A percentile compares a stretch with the other conserved stretches of the same genome.
Evolutionary conservation across 768 basidiomycete genomes (phyloP).

Genomic region (Arthromyces matolae): DNA sequence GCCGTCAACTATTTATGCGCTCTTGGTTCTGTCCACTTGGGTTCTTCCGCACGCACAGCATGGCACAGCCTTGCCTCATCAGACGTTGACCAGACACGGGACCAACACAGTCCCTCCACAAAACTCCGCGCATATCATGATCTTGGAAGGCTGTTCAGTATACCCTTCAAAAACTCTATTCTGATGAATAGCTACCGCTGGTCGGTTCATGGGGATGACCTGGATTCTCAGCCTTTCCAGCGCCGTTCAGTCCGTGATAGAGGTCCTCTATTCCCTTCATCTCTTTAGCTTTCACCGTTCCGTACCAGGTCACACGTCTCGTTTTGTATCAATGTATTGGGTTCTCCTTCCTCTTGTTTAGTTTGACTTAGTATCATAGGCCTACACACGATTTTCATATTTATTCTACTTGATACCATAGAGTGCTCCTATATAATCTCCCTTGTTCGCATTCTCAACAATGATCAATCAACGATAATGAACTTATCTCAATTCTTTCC

Average conservation of each 20-base stretch:
- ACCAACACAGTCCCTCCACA: background rate
- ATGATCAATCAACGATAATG: too few relatives aligned
- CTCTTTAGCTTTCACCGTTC: background rate
- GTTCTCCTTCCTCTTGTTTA: background rate
- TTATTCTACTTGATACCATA: slow-evolving; percentile 3
- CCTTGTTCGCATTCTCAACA: too few relatives aligned
- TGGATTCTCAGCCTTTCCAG: background rate
- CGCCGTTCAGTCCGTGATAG: too few relatives aligned
- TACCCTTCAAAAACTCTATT: slow-evolving; percentile 1
- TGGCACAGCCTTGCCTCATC: background rate
- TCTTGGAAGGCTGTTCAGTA: background rate
- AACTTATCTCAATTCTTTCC: background rate
- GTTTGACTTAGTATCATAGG: background rate
- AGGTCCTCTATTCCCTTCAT: background rate
- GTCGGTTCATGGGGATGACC: slow-evolving; percentile 6
- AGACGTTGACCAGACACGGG: background rate
- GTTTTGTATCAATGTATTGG: background rate
- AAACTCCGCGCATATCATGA: background rate
- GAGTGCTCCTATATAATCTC: slow-evolving; percentile 11
- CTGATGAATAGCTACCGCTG: slow-evolving; percentile 5
- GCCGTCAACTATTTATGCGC: slow-evolving; percentile 14
- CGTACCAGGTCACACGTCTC: slow-evolving; percentile 4
- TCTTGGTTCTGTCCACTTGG: background rate
- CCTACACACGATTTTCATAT: too few relatives aligned
- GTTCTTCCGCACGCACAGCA: background rate